Evolutionary conservation across 2,329 filamentous ascomycete species (phyloP).

Genomic region (Cyanodermella asteris): DNA sequence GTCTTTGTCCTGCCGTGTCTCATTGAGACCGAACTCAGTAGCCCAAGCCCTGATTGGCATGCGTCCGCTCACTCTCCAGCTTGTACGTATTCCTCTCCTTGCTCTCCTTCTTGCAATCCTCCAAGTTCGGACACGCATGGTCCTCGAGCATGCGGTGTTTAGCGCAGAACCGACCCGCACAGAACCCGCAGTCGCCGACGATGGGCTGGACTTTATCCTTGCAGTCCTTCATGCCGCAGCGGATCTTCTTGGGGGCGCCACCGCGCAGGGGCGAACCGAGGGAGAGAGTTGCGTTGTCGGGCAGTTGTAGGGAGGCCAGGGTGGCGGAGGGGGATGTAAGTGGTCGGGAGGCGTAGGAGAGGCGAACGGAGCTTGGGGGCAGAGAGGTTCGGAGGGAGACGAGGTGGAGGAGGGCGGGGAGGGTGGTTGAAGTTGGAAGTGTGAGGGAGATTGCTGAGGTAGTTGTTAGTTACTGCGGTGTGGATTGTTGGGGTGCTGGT

Average conservation of each 20-base stretch:
- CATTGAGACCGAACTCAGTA: too few relatives aligned
- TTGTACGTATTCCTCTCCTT: constrained; percentile 86
- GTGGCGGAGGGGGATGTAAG: constrained; percentile 19
- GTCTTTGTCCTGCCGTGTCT: too few relatives aligned
- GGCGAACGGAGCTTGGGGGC: constrained; percentile 27
- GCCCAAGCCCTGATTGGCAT: too few relatives aligned
- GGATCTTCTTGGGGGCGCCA: constrained; percentile 47
- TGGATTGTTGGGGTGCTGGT: constrained; percentile 3
- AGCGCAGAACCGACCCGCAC: constrained; percentile 79
- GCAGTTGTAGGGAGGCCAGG: constrained; percentile 26
- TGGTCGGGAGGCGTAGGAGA: constrained; percentile 36
- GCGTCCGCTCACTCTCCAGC: constrained; percentile 76
- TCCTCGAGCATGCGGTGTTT: constrained; percentile 87
- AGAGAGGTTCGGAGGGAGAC: constrained; percentile 35
- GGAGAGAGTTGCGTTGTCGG: constrained; percentile 28
- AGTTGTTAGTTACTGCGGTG: constrained; percentile 8
- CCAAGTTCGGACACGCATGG: constrained; percentile 77
- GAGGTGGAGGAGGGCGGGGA: constrained; percentile 32
- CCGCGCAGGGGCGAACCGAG: constrained; percentile 29
- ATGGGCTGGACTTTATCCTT: constrained; percentile 74
- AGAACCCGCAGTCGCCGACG: constrained; percentile 91
- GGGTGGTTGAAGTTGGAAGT: constrained; percentile 29
- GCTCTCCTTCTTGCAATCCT: constrained; percentile 95
- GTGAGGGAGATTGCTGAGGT: constrained; percentile 32
- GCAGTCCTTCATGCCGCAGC: constrained; percentile 80